These are phyloP conservation scores for Rhizopogon sp. DNA, from an alignment of 768 basidiomycete species.

Conservation along the genomic window DNA sequence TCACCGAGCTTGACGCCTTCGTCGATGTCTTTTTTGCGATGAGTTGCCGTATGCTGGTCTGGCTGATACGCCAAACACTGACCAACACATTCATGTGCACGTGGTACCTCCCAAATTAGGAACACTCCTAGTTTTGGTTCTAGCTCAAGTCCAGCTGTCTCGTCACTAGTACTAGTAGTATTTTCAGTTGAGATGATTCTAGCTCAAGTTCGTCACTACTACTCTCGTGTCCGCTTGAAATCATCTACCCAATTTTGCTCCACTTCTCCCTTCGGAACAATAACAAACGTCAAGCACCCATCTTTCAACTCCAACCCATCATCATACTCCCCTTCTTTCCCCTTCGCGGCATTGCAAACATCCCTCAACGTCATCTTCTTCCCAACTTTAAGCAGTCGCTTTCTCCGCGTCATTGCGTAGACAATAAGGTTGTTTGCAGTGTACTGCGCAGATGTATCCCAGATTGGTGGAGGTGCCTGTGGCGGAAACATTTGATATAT, in stretches of 20 bases:
- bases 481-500: conserved; percentile 82
- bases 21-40: conserved; percentile 33
- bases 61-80: conserved; percentile 22
- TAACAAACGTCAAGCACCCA: conserved; percentile 74
- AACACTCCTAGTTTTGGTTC: background rate
- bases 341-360: conserved; percentile 60
- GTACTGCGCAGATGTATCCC: conserved; percentile 77
- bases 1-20: conserved; percentile 68
- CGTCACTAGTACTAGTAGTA: too few species aligned
- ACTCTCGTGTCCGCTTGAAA: conserved; percentile 55
- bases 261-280: conserved; percentile 68
- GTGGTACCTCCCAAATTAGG: background rate
- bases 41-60: conserved; percentile 5
- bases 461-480: conserved; percentile 54
- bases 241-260: conserved; percentile 87
- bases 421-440: conserved; percentile 57
- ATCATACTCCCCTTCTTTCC: conserved; percentile 47
- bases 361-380: conserved; percentile 84
- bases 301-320: conserved; percentile 87
- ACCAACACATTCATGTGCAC: conserved; percentile 15
- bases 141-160: too few species aligned
- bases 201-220: background rate
- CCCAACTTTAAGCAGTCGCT: conserved; percentile 83
- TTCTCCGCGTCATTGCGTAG: conserved; percentile 76
- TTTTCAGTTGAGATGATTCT: background rate